A percentile compares a stretch with the other conserved stretches of the same genome.
These are phyloP conservation scores for Zopfia rhizophila DNA, from an alignment of 2,329 filamentous ascomycete genomes.

Conservation along the genomic window DNA sequence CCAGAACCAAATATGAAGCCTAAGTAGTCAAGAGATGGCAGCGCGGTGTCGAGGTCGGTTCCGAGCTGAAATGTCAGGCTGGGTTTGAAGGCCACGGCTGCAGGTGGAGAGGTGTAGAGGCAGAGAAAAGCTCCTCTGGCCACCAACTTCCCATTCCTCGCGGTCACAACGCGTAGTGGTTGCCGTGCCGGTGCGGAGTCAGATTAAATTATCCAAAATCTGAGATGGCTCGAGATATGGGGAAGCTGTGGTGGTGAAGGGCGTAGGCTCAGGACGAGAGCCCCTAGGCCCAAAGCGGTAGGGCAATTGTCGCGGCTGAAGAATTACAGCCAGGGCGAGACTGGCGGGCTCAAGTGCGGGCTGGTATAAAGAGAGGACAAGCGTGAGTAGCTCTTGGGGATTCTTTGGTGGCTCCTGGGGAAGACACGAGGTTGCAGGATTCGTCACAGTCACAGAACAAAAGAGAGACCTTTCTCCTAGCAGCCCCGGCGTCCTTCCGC, in stretches of 20 bases:
- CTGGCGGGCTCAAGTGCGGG: not conserved
- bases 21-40: conserved; percentile 10
- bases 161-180: not conserved
- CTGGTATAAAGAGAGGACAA: conserved; percentile 19
- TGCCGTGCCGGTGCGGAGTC: not conserved
- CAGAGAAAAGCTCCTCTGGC: conserved; percentile 8
- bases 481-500: not conserved
- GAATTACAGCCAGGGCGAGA: conserved; percentile 9
- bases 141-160: conserved; percentile 41
- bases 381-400: conserved; percentile 2
- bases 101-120: conserved; percentile 17
- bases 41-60: conserved; percentile 24
- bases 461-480: not conserved
- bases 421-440: not conserved
- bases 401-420: not conserved
- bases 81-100: conserved; percentile 22
- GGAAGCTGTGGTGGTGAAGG: conserved; percentile 14
- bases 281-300: conserved; percentile 29
- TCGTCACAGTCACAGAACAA: not conserved
- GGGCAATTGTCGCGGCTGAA: conserved; percentile 2
- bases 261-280: conserved; percentile 23
- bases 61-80: conserved; percentile 18
- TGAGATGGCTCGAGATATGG: not conserved
- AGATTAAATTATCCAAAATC: not conserved
- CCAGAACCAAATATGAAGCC: not conserved